Conservation (phyloP, 148 eudicot species). For the Chenopodium album region DNA sequence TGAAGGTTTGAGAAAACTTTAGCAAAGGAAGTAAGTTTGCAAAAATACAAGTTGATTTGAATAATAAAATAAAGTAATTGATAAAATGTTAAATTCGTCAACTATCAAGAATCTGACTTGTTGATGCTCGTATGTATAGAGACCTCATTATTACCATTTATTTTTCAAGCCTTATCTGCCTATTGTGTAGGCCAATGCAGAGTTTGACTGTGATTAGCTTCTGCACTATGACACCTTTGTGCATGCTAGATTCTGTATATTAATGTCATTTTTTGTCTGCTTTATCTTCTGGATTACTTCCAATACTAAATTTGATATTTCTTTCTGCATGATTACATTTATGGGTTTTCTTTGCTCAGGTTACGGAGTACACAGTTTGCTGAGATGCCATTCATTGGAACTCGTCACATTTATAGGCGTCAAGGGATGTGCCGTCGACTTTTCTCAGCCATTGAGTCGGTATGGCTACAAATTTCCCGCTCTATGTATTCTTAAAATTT, state of each 20-base stretch:
- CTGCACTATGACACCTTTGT: background rate
- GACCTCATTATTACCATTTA: background rate
- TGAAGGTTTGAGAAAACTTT: too few species aligned
- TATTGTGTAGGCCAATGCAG: background rate
- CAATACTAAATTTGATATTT: background rate
- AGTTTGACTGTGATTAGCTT: background rate
- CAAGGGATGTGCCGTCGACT: slow-evolving; percentile 99
- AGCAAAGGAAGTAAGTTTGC: too few species aligned
- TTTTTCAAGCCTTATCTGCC: background rate
- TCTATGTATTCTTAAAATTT: background rate
- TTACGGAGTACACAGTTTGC: slow-evolving; percentile 81
- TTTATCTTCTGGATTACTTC: background rate
- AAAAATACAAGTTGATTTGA: too few species aligned
- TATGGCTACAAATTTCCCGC: slow-evolving; percentile 27
- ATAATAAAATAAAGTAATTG: too few species aligned
- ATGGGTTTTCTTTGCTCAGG: slow-evolving; percentile 35
- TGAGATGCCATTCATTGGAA: slow-evolving; percentile 99
- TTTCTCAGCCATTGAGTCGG: slow-evolving; percentile 79
- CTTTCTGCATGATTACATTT: background rate
- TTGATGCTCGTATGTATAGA: background rate
- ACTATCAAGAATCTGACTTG: background rate
- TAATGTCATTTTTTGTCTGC: background rate
- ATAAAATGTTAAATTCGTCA: background rate
- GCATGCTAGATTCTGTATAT: background rate
- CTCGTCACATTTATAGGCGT: slow-evolving; percentile 87